Conservation (phyloP, 495 filamentous ascomycete genomes). For the Aspergillus olivimuriae region DNA sequence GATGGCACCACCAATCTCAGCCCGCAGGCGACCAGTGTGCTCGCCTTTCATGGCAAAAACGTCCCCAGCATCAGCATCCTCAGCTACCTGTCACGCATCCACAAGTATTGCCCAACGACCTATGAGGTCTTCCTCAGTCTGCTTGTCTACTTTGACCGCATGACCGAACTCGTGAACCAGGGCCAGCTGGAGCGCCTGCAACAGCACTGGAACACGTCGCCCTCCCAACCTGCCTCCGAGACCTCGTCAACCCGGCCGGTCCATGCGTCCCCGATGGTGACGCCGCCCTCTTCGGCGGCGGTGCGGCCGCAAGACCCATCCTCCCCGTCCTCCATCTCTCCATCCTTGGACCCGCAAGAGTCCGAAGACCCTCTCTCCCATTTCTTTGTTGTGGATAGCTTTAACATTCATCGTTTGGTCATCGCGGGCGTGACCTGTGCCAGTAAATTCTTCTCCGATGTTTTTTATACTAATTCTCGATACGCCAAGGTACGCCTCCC, state of each 20-base stretch:
- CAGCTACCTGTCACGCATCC: slow-evolving; percentile 92
- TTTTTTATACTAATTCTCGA: slow-evolving; percentile 98
- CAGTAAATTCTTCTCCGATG: slow-evolving; percentile 99
- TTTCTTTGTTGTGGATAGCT: slow-evolving; percentile 98
- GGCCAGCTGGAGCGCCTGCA: slow-evolving; percentile 46
- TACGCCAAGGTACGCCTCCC: slow-evolving; percentile 81
- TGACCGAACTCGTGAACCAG: slow-evolving; percentile 95
- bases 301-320: slow-evolving; percentile 30
- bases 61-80: slow-evolving; percentile 95
- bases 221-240: slow-evolving; percentile 10
- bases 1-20: slow-evolving; percentile 62
- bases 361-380: slow-evolving; percentile 60
- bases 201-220: slow-evolving; percentile 18
- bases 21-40: slow-evolving; percentile 78
- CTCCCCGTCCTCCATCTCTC: slow-evolving; percentile 27
- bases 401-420: slow-evolving; percentile 95
- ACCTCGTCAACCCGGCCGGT: slow-evolving; percentile 10
- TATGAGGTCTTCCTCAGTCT: slow-evolving; percentile 97
- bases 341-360: slow-evolving; percentile 28
- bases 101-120: slow-evolving; percentile 98
- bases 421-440: slow-evolving; percentile 98
- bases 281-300: slow-evolving; percentile 27
- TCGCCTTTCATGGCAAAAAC: slow-evolving; percentile 99
- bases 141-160: slow-evolving; percentile 96
- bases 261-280: slow-evolving; percentile 29